Evolutionary conservation across 306 rosid genomes (phyloP), one percentile per base, ranked within the genome.

Genomic region (Malus sieversii): DNA sequence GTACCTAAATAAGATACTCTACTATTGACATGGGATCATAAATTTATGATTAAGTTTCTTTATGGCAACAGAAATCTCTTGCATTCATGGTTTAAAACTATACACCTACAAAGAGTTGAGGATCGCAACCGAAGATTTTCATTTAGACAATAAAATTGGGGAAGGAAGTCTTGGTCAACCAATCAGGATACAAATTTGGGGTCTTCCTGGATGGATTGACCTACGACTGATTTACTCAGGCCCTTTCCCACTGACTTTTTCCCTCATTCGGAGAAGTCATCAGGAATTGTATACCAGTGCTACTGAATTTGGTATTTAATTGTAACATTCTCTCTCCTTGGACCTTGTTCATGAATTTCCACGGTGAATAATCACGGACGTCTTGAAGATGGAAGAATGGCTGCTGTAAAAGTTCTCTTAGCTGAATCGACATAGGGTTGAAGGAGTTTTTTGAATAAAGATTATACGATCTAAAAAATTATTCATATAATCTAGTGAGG

Each of bases 351-450:
- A 38, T 72, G 69, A 66, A 33, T 55, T 48, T 74, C 35, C 79
- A 58, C 40, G 65, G 15, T 79, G 72, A 59, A 74, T 84, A 82
- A 66, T 77, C 86, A 95, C 96, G 99, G 96, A 38, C 89, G 80
- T 66, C 93, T 95, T 74, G 90, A 81, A 83, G 86, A 85, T 75
- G 97, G 99, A 79, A 92, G 81, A 73, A 29, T 89, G 70, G 97
- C 97, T 70, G 99, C 99, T 77, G 82, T 95, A 82, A 95, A 95
- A 87, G 97, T 89, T 82, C 97, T 92, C 81, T 87, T 96, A 23
- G 84, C 89, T 60, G 93, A 90, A 70, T 92, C 96, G 68, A 92
- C 66, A 66, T 89, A 89, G 97, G 99, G 72, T 81, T 85, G 87
- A 85, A 68, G 78, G 99, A 95, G 71, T 95, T 95, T 95, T 0